Evolutionary conservation across 73 alveolate genomes (phyloP).

Genomic region (Paramecium tetraurelia): DNA sequence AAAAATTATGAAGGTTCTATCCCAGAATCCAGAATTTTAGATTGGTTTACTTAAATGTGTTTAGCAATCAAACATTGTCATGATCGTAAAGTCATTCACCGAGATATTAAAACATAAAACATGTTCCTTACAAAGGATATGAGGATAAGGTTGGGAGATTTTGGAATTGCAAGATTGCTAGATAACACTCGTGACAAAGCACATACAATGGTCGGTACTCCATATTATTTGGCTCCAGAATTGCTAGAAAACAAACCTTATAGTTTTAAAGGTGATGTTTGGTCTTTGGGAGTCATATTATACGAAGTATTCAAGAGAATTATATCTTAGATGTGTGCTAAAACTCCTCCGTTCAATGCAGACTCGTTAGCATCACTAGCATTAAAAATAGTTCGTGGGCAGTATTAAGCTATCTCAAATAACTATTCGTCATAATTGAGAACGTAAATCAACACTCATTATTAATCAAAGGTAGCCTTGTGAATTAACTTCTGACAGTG

Average conservation of each 20-base stretch:
- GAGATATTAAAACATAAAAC: constrained; percentile 92
- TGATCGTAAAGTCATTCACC: constrained; percentile 92
- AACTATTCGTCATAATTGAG: constrained; percentile 72
- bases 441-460: not conserved
- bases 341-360: constrained; percentile 89
- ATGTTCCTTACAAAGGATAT: constrained; percentile 92
- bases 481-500: constrained; percentile 64
- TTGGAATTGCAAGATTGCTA: constrained; percentile 96
- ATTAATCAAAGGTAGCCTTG: constrained; percentile 43
- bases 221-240: constrained; percentile 94
- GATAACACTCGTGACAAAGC: constrained; percentile 86
- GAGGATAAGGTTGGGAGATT: constrained; percentile 94
- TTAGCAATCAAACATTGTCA: constrained; percentile 87
- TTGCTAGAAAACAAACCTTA: constrained; percentile 85
- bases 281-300: constrained; percentile 87
- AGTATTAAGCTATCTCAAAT: constrained; percentile 71
- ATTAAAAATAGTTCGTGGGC: constrained; percentile 78
- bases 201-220: constrained; percentile 94
- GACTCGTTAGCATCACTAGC: constrained; percentile 82
- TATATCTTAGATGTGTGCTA: constrained; percentile 73
- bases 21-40: constrained; percentile 76
- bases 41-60: constrained; percentile 84
- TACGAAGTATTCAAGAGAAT: constrained; percentile 62
- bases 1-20: constrained; percentile 64
- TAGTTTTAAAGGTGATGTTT: constrained; percentile 76